Base-by-base conservation (phyloP, 371 early-diverging fungal species). In the Mucor circinelloides region DNA sequence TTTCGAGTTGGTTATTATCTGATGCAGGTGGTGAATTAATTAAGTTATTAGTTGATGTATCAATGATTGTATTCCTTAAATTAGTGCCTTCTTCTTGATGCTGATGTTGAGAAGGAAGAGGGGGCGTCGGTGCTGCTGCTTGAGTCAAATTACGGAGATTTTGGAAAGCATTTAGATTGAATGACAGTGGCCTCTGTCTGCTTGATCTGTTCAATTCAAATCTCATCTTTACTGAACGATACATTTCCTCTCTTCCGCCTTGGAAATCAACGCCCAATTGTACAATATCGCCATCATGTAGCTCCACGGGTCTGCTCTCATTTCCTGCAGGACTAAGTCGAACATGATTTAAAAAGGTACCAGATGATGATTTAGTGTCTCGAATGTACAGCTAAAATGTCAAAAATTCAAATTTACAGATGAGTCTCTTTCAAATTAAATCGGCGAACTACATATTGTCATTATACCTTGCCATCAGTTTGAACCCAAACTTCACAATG, bases 181-280 rank as follows among this genome's bases (percentile, higher is more conserved):
- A 78, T 13, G 75, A 68, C 21, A 64, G 21, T 27, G 68, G 67
- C 5, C 66, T 32, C 15, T 38, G 60, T 50, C 66, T 60, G 6
- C 32, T 48, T 31, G 85, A 84, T 32, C 92, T 81, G 74, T 94
- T 92, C 46, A 94, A 67, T 77, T 93, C 93, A 50, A 94, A 83
- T 44, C 92, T 68, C 82, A 94, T 94, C 70, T 89, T 91, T 21
- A 94, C 94, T 58, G 94, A 91, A 71, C 89, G 78, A 71, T 86
- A 90, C 17, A 90, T 87, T 68, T 89, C 87, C 76, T 80, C 70
- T 27, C 60, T 46, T 55, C 97, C 95, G 30, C 97, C 99, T 78
- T 96, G 96, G 79, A 95, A 98, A 75, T 98, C 99, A 19, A 97
- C 92, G 28, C 99, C 99, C 46, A 98, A 88, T 74, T 96, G 96